Evolutionary conservation across 495 filamentous ascomycete genomes (phyloP), one percentile per base, ranked within the genome.

Genomic region (Podospora bellae-mahoneyi): DNA sequence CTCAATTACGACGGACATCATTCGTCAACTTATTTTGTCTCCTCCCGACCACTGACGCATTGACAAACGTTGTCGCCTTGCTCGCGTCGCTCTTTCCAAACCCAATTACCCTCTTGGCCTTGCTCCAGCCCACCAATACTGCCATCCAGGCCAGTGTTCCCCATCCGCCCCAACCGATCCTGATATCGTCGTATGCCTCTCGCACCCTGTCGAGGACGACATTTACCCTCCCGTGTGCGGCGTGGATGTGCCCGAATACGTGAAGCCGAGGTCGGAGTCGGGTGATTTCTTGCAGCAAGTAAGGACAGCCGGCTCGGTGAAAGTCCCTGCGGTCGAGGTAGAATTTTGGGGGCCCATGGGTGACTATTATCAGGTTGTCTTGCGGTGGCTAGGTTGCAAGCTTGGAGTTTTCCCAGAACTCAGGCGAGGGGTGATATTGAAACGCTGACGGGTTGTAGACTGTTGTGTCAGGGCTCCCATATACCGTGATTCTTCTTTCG

Each of bases 121-220:
- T 48, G 6, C 0, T 48, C 39, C 39, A 48, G 13, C 39, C 39
- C 39, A 48, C 39, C 39, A 48, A 16, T 48, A 13, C 39, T 13
- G 9, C 39, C 39, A 48, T 48, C 39, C 89, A 44, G n/a, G 18
- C 66, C 4, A 67, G 13, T 2, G 27, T 15, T 4, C 0, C 28
- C 66, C 66, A 67, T 15, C 60, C 59, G 1, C 48, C 66, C 66
- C 66, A 67, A 0, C 66, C 66, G 5, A 67, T 44, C 59, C 7
- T 9, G 59, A 67, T 54, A 16, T 62, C 60, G 27, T 67, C 66
- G 15, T 67, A 59, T 20, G 60, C 48, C 28, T 57, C 59, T 15
- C 66, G 58, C 6, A 63, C 48, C 1, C 3, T 54, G 39, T 48
- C 15, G 9, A 48, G 39, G 39, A 48, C 9, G 6, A 48, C 39